Conservation (phyloP, 1,284 basidiomycete genomes). For the Veloboletus limbatus region DNA sequence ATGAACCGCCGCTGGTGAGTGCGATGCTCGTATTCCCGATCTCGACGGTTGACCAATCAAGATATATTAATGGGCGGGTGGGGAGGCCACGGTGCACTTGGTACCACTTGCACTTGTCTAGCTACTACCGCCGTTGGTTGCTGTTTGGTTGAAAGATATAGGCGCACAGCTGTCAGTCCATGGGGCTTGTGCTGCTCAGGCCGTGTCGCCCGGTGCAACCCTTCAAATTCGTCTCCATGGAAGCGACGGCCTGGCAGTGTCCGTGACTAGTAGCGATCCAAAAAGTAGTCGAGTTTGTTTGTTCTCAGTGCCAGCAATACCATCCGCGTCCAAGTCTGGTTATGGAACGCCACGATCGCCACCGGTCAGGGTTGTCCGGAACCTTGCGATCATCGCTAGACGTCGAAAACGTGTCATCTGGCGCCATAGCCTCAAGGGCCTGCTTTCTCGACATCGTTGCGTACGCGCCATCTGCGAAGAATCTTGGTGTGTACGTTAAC, state of each 20-base stretch:
- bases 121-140: constrained; percentile 1
- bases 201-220: constrained; percentile 11
- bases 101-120: not conserved
- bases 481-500: constrained; percentile 1
- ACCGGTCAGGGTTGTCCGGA: constrained; percentile 29
- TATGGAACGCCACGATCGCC: constrained; percentile 22
- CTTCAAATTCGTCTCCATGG: constrained; percentile 29
- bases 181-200: too few relatives aligned
- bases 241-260: constrained; percentile 7
- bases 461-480: not conserved
- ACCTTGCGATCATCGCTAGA: constrained; percentile 18
- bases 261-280: too few relatives aligned
- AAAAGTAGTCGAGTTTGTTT: constrained; percentile 12
- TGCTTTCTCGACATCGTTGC: constrained; percentile 16
- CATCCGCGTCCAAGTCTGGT: not conserved
- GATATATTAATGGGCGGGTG: constrained; percentile 9
- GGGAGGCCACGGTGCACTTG: constrained; percentile 1
- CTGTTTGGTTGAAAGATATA: not conserved
- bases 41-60: constrained; percentile 12
- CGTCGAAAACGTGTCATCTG: constrained; percentile 31
- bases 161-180: constrained; percentile 15
- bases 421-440: constrained; percentile 16
- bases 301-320: not conserved
- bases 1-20: constrained; percentile 18
- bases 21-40: constrained; percentile 26